These are phyloP conservation scores for Collybia sp. DNA, from an alignment of 768 basidiomycete genomes.

Conservation along the genomic window DNA sequence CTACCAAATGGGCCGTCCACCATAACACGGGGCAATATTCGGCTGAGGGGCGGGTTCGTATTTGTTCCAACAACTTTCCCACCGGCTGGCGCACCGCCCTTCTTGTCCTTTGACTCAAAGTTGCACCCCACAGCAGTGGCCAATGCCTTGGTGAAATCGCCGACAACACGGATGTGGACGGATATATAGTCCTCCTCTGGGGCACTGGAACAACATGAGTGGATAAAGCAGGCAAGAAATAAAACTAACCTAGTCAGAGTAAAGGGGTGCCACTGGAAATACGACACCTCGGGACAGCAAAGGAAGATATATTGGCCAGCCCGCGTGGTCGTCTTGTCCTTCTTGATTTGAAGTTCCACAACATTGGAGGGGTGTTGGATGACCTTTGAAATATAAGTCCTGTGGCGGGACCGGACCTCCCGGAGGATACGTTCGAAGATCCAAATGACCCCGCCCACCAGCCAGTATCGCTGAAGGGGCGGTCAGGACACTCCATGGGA, in stretches of 20 bases:
- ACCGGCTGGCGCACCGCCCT: conserved; percentile 38
- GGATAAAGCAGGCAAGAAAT: not conserved
- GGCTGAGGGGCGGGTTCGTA: conserved; percentile 57
- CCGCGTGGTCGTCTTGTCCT: conserved; percentile 78
- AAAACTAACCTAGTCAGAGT: conserved; percentile 72
- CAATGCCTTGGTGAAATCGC: conserved; percentile 85
- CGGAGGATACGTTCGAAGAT: conserved; percentile 86
- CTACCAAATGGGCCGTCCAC: conserved; percentile 94
- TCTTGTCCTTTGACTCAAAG: conserved; percentile 50
- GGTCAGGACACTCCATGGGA: not conserved
- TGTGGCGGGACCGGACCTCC: conserved; percentile 86
- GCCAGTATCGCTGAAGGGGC: conserved; percentile 72
- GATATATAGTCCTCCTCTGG: conserved; percentile 96
- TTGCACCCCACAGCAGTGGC: conserved; percentile 83
- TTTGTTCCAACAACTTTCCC: conserved; percentile 60
- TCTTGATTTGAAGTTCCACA: conserved; percentile 96
- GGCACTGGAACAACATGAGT: conserved; percentile 42
- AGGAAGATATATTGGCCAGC: conserved; percentile 95
- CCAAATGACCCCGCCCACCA: conserved; percentile 83
- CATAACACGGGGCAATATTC: conserved; percentile 87
- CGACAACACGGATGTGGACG: conserved; percentile 88
- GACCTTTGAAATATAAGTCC: conserved; percentile 91
- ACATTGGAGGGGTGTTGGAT: conserved; percentile 94
- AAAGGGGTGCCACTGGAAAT: conserved; percentile 98
- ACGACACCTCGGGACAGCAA: conserved; percentile 85